These are phyloP conservation scores for Aphanocladium album DNA, from an alignment of 2,329 filamentous ascomycete genomes.

Conservation along the genomic window DNA sequence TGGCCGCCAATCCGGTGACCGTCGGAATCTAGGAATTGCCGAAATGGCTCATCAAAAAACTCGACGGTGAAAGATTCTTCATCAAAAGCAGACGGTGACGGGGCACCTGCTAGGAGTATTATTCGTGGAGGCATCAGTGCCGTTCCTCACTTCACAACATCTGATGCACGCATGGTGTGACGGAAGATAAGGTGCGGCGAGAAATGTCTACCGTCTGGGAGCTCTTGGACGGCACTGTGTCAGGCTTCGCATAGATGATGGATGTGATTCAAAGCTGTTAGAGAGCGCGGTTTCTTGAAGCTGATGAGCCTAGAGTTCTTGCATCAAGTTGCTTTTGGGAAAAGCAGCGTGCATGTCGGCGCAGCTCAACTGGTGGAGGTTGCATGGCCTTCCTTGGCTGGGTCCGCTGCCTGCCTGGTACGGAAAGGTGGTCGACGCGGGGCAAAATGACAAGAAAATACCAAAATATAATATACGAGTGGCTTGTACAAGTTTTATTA, in stretches of 20 bases:
- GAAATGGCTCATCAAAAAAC: background rate
- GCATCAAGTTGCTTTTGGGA: background rate
- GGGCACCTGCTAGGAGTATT: slow-evolving; percentile 50
- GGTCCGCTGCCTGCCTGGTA: background rate
- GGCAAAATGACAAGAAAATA: background rate
- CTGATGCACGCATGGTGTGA: background rate
- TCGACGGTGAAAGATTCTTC: slow-evolving; percentile 36
- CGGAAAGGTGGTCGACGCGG: background rate
- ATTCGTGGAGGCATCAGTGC: slow-evolving; percentile 19
- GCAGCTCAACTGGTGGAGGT: background rate
- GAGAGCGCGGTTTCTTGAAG: no score
- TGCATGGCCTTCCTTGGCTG: background rate
- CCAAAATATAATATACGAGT: no score
- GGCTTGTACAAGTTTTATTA: no score
- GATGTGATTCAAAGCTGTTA: background rate
- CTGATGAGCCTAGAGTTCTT: background rate
- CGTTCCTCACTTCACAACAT: background rate
- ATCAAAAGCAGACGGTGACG: slow-evolving; percentile 48
- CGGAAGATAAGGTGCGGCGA: background rate
- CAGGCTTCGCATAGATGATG: background rate
- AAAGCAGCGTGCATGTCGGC: background rate
- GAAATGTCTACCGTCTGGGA: no score
- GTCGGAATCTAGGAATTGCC: background rate
- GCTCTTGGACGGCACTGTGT: background rate
- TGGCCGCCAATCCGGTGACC: background rate